Conservation (phyloP, 148 eudicot species). For the Chenopodium formosanum region DNA sequence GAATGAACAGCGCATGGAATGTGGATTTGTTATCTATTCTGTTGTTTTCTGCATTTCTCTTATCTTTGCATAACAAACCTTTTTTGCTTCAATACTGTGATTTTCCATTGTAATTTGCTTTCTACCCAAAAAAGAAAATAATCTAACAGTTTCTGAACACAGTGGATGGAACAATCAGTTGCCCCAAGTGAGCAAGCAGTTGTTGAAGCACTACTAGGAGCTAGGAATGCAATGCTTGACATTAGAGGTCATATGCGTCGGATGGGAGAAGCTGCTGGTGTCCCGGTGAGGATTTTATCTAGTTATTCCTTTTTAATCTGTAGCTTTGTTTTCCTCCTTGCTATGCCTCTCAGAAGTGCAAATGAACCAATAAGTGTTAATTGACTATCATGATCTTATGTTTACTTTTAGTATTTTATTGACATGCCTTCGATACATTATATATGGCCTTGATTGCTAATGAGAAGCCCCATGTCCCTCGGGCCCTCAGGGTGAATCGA, state of each 20-base stretch:
- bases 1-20: neutral
- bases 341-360: neutral
- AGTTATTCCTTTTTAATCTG: constrained; percentile 5
- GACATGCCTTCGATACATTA: neutral
- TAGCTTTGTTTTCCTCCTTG: neutral
- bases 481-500: neutral
- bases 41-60: neutral
- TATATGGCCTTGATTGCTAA: neutral
- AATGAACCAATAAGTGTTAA: neutral
- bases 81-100: neutral
- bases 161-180: constrained; percentile 67
- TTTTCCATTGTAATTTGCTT: neutral
- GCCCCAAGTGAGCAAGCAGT: constrained; percentile 56
- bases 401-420: neutral
- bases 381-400: neutral
- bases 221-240: constrained; percentile 80
- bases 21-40: neutral
- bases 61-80: neutral
- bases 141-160: constrained; percentile 25
- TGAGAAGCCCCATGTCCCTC: neutral
- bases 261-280: constrained; percentile 95
- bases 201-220: constrained; percentile 63
- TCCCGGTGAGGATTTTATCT: constrained; percentile 52
- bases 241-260: constrained; percentile 78
- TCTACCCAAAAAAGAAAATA: neutral